Percentiles rank a stretch among this genome's conserved stretches.
Conservation (phyloP, 495 filamentous ascomycete genomes). For the Evansstolkia leycettana region DNA sequence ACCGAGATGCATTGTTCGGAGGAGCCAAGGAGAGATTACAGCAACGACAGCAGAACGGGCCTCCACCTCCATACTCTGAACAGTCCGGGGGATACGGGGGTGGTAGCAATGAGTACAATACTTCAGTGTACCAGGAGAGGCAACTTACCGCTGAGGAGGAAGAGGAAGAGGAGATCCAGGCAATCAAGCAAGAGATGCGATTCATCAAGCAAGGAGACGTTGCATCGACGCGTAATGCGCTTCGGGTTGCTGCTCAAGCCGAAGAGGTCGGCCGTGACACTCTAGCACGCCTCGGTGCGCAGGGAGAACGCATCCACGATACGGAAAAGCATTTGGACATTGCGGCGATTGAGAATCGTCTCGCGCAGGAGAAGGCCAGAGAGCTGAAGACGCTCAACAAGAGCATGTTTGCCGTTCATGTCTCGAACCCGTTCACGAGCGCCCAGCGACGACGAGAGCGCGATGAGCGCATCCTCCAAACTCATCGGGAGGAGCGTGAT, state of each 20-base stretch:
- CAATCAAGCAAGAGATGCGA: constrained; percentile 61
- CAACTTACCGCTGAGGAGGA: constrained; percentile 67
- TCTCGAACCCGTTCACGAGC: constrained; percentile 60
- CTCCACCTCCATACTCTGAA: constrained; percentile 33
- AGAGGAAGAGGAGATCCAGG: constrained; percentile 55
- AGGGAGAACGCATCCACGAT: constrained; percentile 68
- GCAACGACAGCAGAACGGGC: constrained; percentile 24
- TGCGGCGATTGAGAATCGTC: constrained; percentile 49
- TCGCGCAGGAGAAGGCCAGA: constrained; percentile 62
- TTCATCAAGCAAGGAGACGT: constrained; percentile 68
- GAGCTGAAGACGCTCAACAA: constrained; percentile 68
- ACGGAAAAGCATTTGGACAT: constrained; percentile 65
- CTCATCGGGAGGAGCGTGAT: constrained; percentile 54
- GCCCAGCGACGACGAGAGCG: constrained; percentile 41
- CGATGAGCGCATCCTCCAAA: constrained; percentile 49
- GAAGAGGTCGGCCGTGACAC: constrained; percentile 61
- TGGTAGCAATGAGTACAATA: constrained; percentile 38
- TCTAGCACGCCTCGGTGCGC: constrained; percentile 55
- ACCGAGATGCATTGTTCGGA: constrained; percentile 53
- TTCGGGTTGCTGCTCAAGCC: constrained; percentile 52
- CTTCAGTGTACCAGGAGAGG: constrained; percentile 49
- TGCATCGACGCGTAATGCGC: constrained; percentile 54
- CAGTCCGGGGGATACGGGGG: constrained; percentile 28
- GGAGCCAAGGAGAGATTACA: constrained; percentile 44
- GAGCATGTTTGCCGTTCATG: constrained; percentile 73